Percentiles rank a stretch among this genome's conserved stretches.
These are phyloP conservation scores for Polychaeton citri DNA, from an alignment of 2,329 filamentous ascomycete species.

Conservation along the genomic window DNA sequence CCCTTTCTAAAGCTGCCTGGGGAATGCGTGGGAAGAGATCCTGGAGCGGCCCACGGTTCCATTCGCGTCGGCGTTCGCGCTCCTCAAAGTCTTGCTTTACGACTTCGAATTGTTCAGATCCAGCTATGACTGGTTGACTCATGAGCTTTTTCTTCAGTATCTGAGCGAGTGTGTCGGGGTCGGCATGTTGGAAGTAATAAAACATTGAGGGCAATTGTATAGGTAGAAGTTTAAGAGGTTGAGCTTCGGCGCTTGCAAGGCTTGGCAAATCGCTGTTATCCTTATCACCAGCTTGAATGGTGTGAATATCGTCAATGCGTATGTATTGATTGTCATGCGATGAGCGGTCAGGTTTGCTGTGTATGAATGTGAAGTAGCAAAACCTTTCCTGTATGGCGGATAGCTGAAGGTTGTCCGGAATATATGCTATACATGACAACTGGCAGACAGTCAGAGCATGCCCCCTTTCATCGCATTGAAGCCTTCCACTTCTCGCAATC, in stretches of 20 bases:
- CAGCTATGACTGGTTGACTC: neutral
- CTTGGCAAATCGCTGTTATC: no score
- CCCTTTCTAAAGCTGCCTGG: conserved; percentile 7
- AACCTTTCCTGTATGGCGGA: no score
- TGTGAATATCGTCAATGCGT: no score
- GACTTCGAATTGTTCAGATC: neutral
- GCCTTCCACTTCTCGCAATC: no score
- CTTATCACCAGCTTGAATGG: no score
- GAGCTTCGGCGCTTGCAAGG: neutral
- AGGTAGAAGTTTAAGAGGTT: neutral
- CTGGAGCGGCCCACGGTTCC: conserved; percentile 15
- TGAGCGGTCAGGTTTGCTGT: no score
- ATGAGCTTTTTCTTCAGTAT: neutral
- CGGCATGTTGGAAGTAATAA: neutral
- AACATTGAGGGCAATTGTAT: neutral
- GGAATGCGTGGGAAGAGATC: conserved; percentile 20
- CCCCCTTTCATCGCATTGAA: no score
- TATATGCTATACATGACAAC: no score
- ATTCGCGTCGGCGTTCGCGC: conserved; percentile 9
- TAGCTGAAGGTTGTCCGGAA: no score
- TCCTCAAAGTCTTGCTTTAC: neutral
- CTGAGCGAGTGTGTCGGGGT: neutral
- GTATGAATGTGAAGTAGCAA: no score
- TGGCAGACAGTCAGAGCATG: no score
- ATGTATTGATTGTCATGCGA: no score